Evolutionary conservation across 2,329 filamentous ascomycete species (phyloP), one percentile per base, ranked within the genome.

Genomic region (Daldinia sp.): DNA sequence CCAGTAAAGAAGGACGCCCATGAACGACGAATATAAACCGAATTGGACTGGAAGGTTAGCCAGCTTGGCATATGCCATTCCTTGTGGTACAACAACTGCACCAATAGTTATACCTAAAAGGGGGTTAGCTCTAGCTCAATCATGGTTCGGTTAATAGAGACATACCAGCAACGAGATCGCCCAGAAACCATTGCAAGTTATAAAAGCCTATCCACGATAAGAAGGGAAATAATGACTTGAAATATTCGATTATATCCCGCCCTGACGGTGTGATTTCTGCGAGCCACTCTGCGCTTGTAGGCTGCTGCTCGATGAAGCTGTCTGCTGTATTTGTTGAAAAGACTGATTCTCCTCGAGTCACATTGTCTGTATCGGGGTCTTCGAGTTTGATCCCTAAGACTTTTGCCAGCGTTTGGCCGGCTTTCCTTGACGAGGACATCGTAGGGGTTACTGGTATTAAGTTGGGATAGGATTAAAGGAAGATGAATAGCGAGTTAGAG

Each of bases 1-100:
- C 94, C 94, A 98, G 79, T 99, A 99, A 64, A 97, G 84, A 66
- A 97, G 77, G 13, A 96, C 94, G 51, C 94, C 95, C 85, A 97
- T 95, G 75, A 99, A 98, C 0, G 94, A 97, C 0, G 94, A 95
- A 78, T 96, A 96, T 0, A 98, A 85, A 53, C 94, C 94, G 73
- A 89, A 98, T 74, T 98, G 84, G 4, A 90, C 86, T 0, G 87
- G 83, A n/a, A 98, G 83, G 63, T 89, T 85, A 43, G 94, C 94
- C 23, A 98, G 83, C 64, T 89, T 83, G 27, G 94, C 94, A 78
- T 98, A 98, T 0, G 94, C 94, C 94, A 98, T 97, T 65, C 93
- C 90, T 75, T 98, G 94, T 4, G 94, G 94, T n/a, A 98, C 92
- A 23, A 97, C 93, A 21, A 87, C 81, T 32, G 83, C 83, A n/a